Percentiles rank a stretch among this genome's conserved stretches.
These are phyloP conservation scores for Aspergillus kassunensis DNA, from an alignment of 495 filamentous ascomycete species.

Conservation along the genomic window DNA sequence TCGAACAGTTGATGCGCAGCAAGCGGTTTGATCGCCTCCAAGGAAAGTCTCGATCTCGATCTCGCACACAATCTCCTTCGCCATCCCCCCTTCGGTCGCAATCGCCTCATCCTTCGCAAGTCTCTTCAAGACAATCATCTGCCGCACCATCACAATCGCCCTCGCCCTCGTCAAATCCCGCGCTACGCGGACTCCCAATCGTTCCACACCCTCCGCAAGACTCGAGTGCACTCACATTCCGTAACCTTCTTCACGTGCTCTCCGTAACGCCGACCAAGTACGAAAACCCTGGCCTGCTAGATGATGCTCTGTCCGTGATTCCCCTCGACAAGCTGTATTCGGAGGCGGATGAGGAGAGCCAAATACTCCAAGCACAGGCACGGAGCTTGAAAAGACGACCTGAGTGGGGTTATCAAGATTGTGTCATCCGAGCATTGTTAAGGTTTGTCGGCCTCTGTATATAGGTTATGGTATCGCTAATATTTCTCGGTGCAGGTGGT, in stretches of 20 bases:
- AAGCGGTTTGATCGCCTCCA: slow-evolving; percentile 74
- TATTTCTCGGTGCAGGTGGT: slow-evolving; percentile 88
- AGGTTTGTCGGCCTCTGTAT: slow-evolving; percentile 47
- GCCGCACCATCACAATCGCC: slow-evolving; percentile 37
- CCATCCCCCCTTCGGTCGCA: slow-evolving; percentile 23
- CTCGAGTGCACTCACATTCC: slow-evolving; percentile 71
- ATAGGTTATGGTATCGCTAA: too few relatives aligned
- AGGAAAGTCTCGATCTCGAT: slow-evolving; percentile 53
- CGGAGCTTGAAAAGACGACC: slow-evolving; percentile 77
- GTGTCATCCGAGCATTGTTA: slow-evolving; percentile 83
- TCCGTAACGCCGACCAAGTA: slow-evolving; percentile 86
- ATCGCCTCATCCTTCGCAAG: slow-evolving; percentile 39
- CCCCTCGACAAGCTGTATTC: slow-evolving; percentile 90
- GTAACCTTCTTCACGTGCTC: slow-evolving; percentile 73
- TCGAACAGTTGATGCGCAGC: slow-evolving; percentile 72
- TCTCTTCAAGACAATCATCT: slow-evolving; percentile 37
- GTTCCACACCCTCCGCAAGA: slow-evolving; percentile 78
- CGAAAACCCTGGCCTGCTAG: slow-evolving; percentile 93
- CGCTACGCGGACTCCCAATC: slow-evolving; percentile 68
- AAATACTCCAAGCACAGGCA: slow-evolving; percentile 81
- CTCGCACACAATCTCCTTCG: slow-evolving; percentile 48
- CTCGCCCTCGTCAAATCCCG: slow-evolving; percentile 60
- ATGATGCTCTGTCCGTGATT: slow-evolving; percentile 82
- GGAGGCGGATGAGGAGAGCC: slow-evolving; percentile 88
- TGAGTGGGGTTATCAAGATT: slow-evolving; percentile 98